Evolutionary conservation across 2,329 filamentous ascomycete species (phyloP).

Genomic region (Didymella lethalis): DNA sequence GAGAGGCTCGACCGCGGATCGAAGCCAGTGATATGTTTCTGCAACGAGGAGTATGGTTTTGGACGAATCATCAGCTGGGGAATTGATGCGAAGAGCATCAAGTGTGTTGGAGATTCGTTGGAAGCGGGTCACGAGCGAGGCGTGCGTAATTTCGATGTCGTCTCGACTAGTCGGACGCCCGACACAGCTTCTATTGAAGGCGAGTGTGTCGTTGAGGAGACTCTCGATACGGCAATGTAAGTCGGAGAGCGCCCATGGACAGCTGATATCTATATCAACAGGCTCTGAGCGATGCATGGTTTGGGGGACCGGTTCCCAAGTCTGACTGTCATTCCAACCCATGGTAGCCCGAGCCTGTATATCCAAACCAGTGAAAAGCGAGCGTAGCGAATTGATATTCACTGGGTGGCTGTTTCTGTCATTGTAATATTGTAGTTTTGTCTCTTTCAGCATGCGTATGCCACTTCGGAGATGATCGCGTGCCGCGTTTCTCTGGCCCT

Average conservation of each 20-base stretch:
- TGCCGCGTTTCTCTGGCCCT: constrained; percentile 41
- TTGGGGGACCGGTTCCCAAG: constrained; percentile 38
- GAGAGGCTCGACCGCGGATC: constrained; percentile 24
- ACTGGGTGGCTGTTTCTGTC: constrained; percentile 30
- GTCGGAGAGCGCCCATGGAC: constrained; percentile 17
- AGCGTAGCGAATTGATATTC: constrained; percentile 37
- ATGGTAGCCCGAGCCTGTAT: constrained; percentile 43
- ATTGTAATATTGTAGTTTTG: constrained; percentile 28
- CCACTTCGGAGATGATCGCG: constrained; percentile 44
- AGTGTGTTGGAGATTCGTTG: constrained; percentile 16
- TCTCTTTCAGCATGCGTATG: constrained; percentile 41
- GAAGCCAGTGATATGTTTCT: constrained; percentile 27
- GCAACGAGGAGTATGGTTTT: constrained; percentile 25
- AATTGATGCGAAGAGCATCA: constrained; percentile 13
- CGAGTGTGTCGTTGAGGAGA: constrained; percentile 35
- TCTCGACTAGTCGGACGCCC: constrained; percentile 24
- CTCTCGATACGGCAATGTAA: constrained; percentile 34
- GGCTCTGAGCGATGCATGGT: constrained; percentile 10
- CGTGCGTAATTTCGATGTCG: constrained; percentile 16
- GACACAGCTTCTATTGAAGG: constrained; percentile 34
- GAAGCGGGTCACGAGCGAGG: constrained; percentile 21
- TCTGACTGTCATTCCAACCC: constrained; percentile 24
- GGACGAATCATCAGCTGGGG: constrained; percentile 12
- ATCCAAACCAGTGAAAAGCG: constrained; percentile 44
- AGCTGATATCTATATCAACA: constrained; percentile 5